Conservation (phyloP, 352 stramenopile genomes). For the Phytopythium oedochilum region DNA sequence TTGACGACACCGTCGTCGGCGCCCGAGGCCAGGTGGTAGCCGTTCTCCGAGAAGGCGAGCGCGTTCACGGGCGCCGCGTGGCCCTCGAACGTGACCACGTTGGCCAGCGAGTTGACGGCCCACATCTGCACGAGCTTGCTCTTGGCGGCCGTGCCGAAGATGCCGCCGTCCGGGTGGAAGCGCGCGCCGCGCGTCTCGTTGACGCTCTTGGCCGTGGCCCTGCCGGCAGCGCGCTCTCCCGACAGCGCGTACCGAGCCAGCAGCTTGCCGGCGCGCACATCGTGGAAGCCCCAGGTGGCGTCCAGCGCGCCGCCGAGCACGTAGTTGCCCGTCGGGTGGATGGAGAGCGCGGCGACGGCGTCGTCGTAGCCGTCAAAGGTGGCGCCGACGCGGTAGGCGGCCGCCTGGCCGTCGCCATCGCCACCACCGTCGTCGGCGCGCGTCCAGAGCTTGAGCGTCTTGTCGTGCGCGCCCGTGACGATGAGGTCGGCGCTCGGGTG, state of each 20-base stretch:
- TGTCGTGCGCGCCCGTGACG: constrained; percentile 69
- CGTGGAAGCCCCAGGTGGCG: constrained; percentile 81
- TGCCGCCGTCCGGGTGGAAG: constrained; percentile 95
- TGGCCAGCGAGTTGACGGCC: constrained; percentile 85
- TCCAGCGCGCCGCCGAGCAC: constrained; percentile 75
- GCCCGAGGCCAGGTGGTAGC: constrained; percentile 90
- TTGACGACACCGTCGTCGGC: constrained; percentile 74
- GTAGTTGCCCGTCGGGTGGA: constrained; percentile 84
- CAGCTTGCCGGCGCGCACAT: constrained; percentile 58
- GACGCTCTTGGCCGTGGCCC: constrained; percentile 20
- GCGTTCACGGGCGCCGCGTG: constrained; percentile 62
- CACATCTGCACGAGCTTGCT: constrained; percentile 88
- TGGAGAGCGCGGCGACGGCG: constrained; percentile 52
- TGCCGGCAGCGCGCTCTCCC: constrained; percentile 22
- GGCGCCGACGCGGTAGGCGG: constrained; percentile 47
- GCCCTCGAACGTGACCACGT: constrained; percentile 86
- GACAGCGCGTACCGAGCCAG: constrained; percentile 42
- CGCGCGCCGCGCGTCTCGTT: constrained; percentile 38
- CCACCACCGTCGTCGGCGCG: constrained; percentile 14
- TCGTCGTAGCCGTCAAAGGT: constrained; percentile 59
- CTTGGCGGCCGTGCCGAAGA: constrained; percentile 77
- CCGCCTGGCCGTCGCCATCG: too few relatives aligned
- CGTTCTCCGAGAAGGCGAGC: constrained; percentile 94
- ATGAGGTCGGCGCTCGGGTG: constrained; percentile 64
- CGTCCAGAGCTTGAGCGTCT: constrained; percentile 81